Evolutionary conservation across 768 basidiomycete genomes (phyloP), one percentile per base, ranked within the genome.

Genomic region (Auricularia sp.): DNA sequence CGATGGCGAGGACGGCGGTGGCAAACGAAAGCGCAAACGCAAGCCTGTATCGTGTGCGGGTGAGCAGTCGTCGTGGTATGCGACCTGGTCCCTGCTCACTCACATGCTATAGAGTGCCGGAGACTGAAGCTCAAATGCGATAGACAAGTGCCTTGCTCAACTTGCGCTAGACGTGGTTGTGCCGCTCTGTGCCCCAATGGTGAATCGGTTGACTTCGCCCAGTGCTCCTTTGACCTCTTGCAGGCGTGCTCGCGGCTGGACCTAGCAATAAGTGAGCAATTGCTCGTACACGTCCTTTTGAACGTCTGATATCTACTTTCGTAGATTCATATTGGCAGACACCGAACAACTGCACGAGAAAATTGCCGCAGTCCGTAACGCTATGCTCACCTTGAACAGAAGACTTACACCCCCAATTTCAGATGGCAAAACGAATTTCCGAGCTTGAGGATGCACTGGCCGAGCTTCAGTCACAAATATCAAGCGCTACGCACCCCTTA

Each of bases 101-200:
- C 8, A 42, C 39, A 14, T 42, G 39, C 39, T 42, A 14, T 14
- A 51, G 47, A 51, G 18, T 51, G 47, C 21, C 47, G 47, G 3
- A 8, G 47, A 51, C 8, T 51, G 29, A 84, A 84, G 71, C 74
- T 84, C 54, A 83, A 81, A 71, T 84, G 83, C 68, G 82, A 83
- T 70, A 76, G 83, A 74, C 73, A 35, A 54, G 65, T 84, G 71
- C 83, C 83, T 24, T 84, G 83, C 68, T 80, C 82, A 69, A 81
- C 83, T 39, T 84, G 64, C 82, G 80, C 82, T 66, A 82, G 85
- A 54, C 80, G 85, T 62, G 84, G 85, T 24, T 86, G 85, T 67
- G 81, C 80, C 6, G 79, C 81, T 0, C 83, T 87, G 69, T 87
- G 85, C 69, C 83, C 83, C 5, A 78, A 82, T 63, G 80, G 82